A percentile compares a stretch with the other conserved stretches of the same genome.
phyloP scores from a whole-genome alignment of 306 rosid species.

The Casuarina glauca region DNA sequence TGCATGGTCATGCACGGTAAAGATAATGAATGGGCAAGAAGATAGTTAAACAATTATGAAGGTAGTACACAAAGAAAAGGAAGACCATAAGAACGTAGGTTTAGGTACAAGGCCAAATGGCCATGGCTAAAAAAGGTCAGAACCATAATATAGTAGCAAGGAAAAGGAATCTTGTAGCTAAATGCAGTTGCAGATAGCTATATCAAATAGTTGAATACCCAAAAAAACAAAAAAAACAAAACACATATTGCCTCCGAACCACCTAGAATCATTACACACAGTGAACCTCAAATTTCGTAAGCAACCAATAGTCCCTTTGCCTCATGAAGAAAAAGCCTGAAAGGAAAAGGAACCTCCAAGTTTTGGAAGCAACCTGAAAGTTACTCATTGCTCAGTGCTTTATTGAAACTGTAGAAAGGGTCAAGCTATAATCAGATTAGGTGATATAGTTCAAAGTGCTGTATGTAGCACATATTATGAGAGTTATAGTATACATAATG shows the following conservation, averaged over 20 bases:
- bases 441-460: not conserved
- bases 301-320: not conserved
- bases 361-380: not conserved
- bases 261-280: not conserved
- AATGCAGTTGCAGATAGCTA: not conserved
- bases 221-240: not conserved
- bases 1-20: not conserved
- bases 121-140: not conserved
- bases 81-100: not conserved
- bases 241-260: not conserved
- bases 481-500: not conserved
- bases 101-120: not conserved
- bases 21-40: not conserved
- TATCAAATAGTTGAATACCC: not conserved
- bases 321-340: not conserved
- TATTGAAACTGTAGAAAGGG: too few relatives aligned
- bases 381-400: not conserved
- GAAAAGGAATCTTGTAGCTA: not conserved
- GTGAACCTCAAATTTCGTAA: slow-evolving; percentile 1
- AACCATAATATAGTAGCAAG: not conserved
- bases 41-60: not conserved
- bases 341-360: too few relatives aligned
- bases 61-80: not conserved
- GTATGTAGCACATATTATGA: not conserved
- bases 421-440: too few relatives aligned